These are phyloP conservation scores for Elongisporangium anandrum DNA, from an alignment of 352 stramenopile genomes.

Conservation along the genomic window DNA sequence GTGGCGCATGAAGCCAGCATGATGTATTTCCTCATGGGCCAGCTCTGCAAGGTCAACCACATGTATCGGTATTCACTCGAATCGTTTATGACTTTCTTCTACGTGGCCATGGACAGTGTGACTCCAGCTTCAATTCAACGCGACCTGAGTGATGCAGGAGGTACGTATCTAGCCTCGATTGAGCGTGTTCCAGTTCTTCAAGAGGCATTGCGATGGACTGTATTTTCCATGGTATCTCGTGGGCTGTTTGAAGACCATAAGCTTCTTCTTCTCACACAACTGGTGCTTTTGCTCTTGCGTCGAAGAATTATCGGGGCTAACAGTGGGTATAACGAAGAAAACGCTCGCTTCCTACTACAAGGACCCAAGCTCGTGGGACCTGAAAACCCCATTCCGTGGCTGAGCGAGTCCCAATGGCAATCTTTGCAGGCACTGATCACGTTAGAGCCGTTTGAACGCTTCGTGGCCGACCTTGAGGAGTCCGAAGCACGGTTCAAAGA, in stretches of 20 bases:
- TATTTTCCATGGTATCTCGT: slow-evolving; percentile 88
- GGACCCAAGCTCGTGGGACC: slow-evolving; percentile 54
- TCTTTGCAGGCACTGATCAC: slow-evolving; percentile 69
- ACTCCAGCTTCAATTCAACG: slow-evolving; percentile 7
- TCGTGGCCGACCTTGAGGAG: slow-evolving; percentile 85
- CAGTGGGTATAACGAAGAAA: slow-evolving; percentile 75
- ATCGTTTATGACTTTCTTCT: slow-evolving; percentile 88
- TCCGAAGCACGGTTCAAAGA: slow-evolving; percentile 88
- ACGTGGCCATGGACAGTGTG: slow-evolving; percentile 72
- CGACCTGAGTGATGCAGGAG: slow-evolving; percentile 5
- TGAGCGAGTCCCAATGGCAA: slow-evolving; percentile 84
- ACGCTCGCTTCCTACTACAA: slow-evolving; percentile 75
- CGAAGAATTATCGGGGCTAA: slow-evolving; percentile 47
- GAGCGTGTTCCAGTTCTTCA: slow-evolving; percentile 65
- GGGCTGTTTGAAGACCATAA: slow-evolving; percentile 92
- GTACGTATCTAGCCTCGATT: slow-evolving; percentile 13
- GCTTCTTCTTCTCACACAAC: slow-evolving; percentile 85
- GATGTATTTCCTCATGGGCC: slow-evolving; percentile 91
- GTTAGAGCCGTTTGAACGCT: slow-evolving; percentile 82
- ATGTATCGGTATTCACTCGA: slow-evolving; percentile 95
- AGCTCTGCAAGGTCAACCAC: slow-evolving; percentile 88
- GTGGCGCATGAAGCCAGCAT: slow-evolving; percentile 88
- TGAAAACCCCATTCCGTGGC: slow-evolving; percentile 81
- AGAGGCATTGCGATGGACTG: slow-evolving; percentile 76
- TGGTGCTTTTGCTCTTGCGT: slow-evolving; percentile 82